These are phyloP conservation scores for Parmelia sp. DNA, from an alignment of 495 filamentous ascomycete species.

Conservation along the genomic window DNA sequence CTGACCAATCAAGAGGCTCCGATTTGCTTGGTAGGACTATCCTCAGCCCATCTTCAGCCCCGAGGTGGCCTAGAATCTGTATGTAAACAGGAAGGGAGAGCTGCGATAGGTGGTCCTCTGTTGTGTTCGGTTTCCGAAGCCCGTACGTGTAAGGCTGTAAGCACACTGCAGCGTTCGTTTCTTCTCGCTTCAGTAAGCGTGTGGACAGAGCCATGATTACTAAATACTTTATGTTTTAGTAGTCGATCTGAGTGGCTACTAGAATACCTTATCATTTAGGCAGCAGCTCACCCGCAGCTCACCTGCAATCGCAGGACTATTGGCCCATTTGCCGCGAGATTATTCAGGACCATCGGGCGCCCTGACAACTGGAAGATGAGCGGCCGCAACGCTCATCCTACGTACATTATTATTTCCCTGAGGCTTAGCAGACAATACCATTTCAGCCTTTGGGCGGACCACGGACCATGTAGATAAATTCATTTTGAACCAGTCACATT, in stretches of 20 bases:
- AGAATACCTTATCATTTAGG: not conserved
- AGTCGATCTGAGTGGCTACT: too few species aligned
- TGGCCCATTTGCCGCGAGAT: not conserved
- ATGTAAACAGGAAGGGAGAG: not conserved
- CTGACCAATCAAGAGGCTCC: not conserved
- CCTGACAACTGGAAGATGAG: too few species aligned
- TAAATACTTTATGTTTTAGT: too few species aligned
- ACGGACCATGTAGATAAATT: not conserved
- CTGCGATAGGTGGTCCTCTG: constrained; percentile 1
- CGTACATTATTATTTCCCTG: not conserved
- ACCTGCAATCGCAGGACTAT: not conserved
- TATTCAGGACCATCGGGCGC: too few species aligned
- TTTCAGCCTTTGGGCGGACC: not conserved
- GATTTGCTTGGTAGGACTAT: not conserved
- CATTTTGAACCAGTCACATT: not conserved
- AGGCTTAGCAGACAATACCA: not conserved
- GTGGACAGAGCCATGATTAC: too few species aligned
- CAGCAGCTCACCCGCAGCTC: not conserved
- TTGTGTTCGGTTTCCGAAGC: not conserved
- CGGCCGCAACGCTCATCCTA: not conserved
- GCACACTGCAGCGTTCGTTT: not conserved
- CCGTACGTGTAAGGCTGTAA: not conserved
- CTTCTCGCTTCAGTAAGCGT: not conserved
- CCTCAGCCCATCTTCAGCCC: not conserved
- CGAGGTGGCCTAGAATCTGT: not conserved